A percentile compares a stretch with the other conserved stretches of the same genome.
phyloP scores from a whole-genome alignment of 345 rosid genomes.

The Gossypium stocksii region DNA sequence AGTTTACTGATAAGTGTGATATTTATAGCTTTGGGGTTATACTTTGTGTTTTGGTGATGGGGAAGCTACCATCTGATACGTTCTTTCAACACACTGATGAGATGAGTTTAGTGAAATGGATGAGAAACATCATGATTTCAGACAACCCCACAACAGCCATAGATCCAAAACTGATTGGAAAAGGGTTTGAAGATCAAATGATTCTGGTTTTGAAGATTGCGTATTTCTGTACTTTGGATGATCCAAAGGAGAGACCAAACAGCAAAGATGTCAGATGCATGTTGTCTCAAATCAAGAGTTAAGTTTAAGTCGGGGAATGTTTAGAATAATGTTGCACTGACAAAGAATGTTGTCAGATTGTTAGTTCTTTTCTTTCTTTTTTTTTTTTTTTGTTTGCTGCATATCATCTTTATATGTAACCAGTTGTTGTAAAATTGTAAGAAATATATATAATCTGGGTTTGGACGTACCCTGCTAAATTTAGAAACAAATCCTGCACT shows the following conservation, averaged over 20 bases:
- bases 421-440: not conserved
- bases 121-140: conserved; percentile 65
- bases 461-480: not conserved
- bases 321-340: not conserved
- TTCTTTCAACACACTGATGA: conserved; percentile 75
- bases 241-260: conserved; percentile 81
- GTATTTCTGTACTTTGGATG: conserved; percentile 75
- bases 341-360: not conserved
- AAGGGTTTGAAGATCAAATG: conserved; percentile 75
- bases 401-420: not conserved
- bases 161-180: conserved; percentile 49
- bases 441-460: conserved; percentile 3
- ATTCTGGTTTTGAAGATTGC: conserved; percentile 77
- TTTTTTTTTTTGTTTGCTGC: not conserved
- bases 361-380: not conserved
- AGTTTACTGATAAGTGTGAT: conserved; percentile 91
- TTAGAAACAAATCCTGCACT: too few relatives aligned
- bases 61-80: conserved; percentile 82
- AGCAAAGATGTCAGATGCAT: conserved; percentile 76
- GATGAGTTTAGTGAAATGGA: conserved; percentile 71
- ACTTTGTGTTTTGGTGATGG: conserved; percentile 68
- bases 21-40: conserved; percentile 81
- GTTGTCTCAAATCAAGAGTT: conserved; percentile 63
- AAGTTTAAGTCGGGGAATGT: not conserved
- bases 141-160: conserved; percentile 65